Evolutionary conservation across 805 yeast genomes (phyloP), one percentile per base, ranked within the genome.

Genomic region (Priceomyces haplophilus): DNA sequence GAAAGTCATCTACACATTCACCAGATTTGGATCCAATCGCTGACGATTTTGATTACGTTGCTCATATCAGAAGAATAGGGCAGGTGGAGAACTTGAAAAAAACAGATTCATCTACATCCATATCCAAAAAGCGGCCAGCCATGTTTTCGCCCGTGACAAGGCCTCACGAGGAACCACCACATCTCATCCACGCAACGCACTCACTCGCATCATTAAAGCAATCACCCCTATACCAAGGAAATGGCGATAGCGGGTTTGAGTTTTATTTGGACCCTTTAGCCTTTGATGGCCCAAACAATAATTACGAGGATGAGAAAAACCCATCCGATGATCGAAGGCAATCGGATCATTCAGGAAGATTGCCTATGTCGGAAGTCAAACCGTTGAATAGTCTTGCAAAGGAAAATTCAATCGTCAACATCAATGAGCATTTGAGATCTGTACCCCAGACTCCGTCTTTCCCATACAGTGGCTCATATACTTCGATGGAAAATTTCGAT

Each of bases 21-120:
- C 37, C 39, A 41, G 25, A 48, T 44, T 50, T 58, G 19, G 82
- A 75, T 45, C 75, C 77, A 5, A 66, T 72, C 3, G 67, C 75
- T 15, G 81, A 72, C 29, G 82, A 79, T 37, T 81, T 81, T 48
- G 83, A 80, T 55, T 81, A 81, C 50, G 78, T 79, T 11, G 83
- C 84, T 6, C 85, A 81, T 51, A 80, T 81, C 25, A 73, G 77
- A 49, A 70, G 71, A 45, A 74, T 81, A 52, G 80, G 81, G 16
- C 73, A 69, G 51, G 70, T 66, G 20, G 70, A 62, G 29, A 29
- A 27, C 23, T 19, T 36, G 18, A 43, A 17, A 17, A 21, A 16
- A 11, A 21, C 32, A 30, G 34, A 23, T n/a, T 13, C 27, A 12
- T 7, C 16, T 6, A 15, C 30, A 13, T 23, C 19, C 20, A 17